A percentile compares a stretch with the other conserved stretches of the same genome.
Evolutionary conservation across 1,284 basidiomycete genomes (phyloP).

Genomic region (Dichomitus squalens): DNA sequence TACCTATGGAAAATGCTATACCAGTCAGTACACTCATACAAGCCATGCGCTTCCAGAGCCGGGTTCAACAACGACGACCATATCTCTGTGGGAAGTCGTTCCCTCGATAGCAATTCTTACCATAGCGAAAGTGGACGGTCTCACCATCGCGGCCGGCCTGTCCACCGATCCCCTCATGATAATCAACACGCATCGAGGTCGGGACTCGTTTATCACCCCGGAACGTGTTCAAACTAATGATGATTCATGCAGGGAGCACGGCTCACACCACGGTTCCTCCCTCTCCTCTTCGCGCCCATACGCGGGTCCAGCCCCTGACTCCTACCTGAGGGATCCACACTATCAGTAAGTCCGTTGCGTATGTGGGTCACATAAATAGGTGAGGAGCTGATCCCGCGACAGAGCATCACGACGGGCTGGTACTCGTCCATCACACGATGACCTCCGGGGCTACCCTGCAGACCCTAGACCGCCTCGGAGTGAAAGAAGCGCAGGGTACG

Average conservation of each 20-base stretch:
- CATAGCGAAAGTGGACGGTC: conserved; percentile 19
- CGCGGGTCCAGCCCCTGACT: conserved; percentile 4
- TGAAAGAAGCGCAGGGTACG: conserved; percentile 17
- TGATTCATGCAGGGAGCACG: neutral
- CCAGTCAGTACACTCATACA: neutral
- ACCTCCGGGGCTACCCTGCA: conserved; percentile 1
- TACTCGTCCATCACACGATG: conserved; percentile 15
- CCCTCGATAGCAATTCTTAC: conserved; percentile 20
- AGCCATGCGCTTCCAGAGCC: conserved; percentile 15
- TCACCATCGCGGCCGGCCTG: conserved; percentile 18
- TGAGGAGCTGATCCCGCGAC: conserved; percentile 2
- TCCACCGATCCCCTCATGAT: neutral
- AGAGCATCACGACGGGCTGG: conserved; percentile 21
- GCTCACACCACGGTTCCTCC: conserved; percentile 5
- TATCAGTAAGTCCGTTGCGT: conserved; percentile 16
- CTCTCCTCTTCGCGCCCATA: conserved; percentile 5
- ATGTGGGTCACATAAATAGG: neutral
- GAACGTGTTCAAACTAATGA: neutral
- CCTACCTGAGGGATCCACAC: conserved; percentile 21
- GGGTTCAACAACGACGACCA: conserved; percentile 30
- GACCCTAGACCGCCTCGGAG: conserved; percentile 16
- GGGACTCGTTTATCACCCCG: neutral
- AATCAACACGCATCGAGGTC: conserved; percentile 7
- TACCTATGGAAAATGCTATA: neutral
- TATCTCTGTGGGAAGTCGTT: conserved; percentile 23